Evolutionary conservation across 805 yeast genomes (phyloP).

Genomic region (Saccharomycopsis sp.): DNA sequence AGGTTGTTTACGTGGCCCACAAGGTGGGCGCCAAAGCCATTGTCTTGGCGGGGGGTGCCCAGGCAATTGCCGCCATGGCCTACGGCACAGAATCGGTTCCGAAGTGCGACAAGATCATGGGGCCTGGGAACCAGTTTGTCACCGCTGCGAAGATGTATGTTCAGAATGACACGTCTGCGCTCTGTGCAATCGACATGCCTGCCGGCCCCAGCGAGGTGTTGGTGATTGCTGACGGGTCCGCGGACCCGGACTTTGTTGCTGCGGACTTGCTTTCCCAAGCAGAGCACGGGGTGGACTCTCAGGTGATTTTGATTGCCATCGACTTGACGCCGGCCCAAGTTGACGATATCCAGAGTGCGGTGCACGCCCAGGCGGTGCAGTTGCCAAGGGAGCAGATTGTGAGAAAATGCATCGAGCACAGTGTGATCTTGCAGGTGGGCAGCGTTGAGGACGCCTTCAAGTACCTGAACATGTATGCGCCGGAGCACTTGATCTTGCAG

Average conservation of each 20-base stretch:
- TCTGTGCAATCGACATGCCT: conserved; percentile 98
- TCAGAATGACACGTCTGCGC: conserved; percentile 88
- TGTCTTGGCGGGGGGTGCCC: conserved; percentile 98
- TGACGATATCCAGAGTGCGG: conserved; percentile 67
- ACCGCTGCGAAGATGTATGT: conserved; percentile 99
- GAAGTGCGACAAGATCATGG: conserved; percentile 92
- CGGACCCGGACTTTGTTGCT: conserved; percentile 97
- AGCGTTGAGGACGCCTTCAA: conserved; percentile 71
- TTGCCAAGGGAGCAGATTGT: conserved; percentile 92
- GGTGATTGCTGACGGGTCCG: conserved; percentile 81
- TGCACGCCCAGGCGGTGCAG: conserved; percentile 69
- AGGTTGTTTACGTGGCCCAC: conserved; percentile 94
- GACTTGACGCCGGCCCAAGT: conserved; percentile 53
- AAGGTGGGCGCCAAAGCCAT: conserved; percentile 87
- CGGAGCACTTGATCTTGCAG: conserved; percentile 94
- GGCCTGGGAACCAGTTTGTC: conserved; percentile 98
- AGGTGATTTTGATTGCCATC: conserved; percentile 85
- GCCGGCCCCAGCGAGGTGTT: conserved; percentile 99
- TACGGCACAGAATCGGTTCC: conserved; percentile 91
- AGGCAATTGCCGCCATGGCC: conserved; percentile 98
- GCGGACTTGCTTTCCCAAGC: conserved; percentile 94
- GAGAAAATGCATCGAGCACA: conserved; percentile 85
- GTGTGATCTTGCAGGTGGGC: conserved; percentile 65
- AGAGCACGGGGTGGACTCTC: conserved; percentile 98
- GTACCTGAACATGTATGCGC: conserved; percentile 89